Evolutionary conservation across 1,139 yeast genomes (phyloP).

Genomic region (Protomyces pachydermus): DNA sequence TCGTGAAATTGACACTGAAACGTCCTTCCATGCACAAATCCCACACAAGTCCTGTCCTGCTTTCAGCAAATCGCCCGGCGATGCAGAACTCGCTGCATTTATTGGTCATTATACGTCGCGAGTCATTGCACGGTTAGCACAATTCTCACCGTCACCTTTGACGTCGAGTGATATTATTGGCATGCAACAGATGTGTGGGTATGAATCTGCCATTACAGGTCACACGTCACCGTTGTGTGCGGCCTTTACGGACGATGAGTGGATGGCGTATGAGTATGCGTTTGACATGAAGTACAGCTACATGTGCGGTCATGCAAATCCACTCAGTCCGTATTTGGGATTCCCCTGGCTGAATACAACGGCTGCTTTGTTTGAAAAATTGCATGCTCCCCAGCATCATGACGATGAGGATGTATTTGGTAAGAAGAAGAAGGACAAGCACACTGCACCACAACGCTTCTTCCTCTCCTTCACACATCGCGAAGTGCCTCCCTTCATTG

Average conservation of each 20-base stretch:
- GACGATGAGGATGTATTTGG: background rate
- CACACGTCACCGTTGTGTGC: conserved; percentile 8
- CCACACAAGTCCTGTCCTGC: conserved; percentile 25
- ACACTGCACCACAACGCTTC: conserved; percentile 13
- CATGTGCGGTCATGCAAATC: conserved; percentile 23
- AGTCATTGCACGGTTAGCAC: background rate
- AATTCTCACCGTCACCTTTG: background rate
- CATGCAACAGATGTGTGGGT: conserved; percentile 24
- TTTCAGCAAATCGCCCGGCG: conserved; percentile 17
- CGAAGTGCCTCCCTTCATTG: conserved; percentile 22
- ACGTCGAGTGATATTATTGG: conserved; percentile 11
- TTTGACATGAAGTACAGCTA: conserved; percentile 20
- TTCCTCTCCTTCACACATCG: conserved; percentile 21
- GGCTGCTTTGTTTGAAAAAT: conserved; percentile 16
- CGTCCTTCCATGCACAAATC: conserved; percentile 21
- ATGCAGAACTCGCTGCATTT: conserved; percentile 9
- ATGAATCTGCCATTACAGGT: conserved; percentile 20
- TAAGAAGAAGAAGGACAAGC: background rate
- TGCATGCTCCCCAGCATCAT: conserved; percentile 21
- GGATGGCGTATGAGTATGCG: conserved; percentile 24
- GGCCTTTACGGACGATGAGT: conserved; percentile 24
- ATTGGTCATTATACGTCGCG: conserved; percentile 18
- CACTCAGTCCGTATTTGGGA: conserved; percentile 19
- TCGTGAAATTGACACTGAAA: conserved; percentile 12
- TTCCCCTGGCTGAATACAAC: conserved; percentile 24